Evolutionary conservation across 2,329 filamentous ascomycete genomes (phyloP).

Genomic region (Graphilbum sp.): DNA sequence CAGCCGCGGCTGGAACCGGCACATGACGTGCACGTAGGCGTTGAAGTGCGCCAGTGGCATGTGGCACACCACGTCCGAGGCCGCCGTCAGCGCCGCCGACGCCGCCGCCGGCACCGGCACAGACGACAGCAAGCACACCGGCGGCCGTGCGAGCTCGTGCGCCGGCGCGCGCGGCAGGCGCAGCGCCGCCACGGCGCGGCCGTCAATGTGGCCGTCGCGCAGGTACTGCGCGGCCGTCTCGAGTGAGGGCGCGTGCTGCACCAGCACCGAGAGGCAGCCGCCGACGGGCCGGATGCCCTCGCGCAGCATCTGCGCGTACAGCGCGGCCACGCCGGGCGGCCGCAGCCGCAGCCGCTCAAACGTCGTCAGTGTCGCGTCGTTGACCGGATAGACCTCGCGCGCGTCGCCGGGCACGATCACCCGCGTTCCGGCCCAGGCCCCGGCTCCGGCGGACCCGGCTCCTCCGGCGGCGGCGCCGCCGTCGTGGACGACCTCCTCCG

Average conservation of each 20-base stretch:
- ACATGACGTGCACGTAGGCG: slow-evolving; percentile 36
- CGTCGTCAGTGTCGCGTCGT: slow-evolving; percentile 43
- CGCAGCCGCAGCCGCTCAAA: slow-evolving; percentile 46
- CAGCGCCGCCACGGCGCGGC: slow-evolving; percentile 3
- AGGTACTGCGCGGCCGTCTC: slow-evolving; percentile 33
- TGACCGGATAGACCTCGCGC: slow-evolving; percentile 34
- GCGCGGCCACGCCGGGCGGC: slow-evolving; percentile 39
- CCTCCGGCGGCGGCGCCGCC: no score
- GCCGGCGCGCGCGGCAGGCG: background rate
- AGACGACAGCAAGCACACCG: slow-evolving; percentile 6
- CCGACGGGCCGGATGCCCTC: slow-evolving; percentile 30
- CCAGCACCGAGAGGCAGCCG: slow-evolving; percentile 35
- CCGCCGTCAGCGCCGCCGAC: slow-evolving; percentile 1
- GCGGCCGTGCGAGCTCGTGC: background rate
- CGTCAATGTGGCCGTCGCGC: slow-evolving; percentile 21
- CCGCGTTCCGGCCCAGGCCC: background rate
- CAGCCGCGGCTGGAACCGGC: slow-evolving; percentile 20
- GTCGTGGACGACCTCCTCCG: no score
- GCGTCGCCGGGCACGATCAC: slow-evolving; percentile 40
- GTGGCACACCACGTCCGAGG: slow-evolving; percentile 7
- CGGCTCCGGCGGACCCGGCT: slow-evolving; percentile 11
- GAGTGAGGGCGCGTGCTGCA: slow-evolving; percentile 33
- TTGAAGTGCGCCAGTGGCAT: slow-evolving; percentile 24
- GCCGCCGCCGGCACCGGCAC: slow-evolving; percentile 10
- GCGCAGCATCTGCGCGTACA: slow-evolving; percentile 42